Conservation (phyloP, 495 filamentous ascomycete genomes). For the Xylaria castorea region DNA sequence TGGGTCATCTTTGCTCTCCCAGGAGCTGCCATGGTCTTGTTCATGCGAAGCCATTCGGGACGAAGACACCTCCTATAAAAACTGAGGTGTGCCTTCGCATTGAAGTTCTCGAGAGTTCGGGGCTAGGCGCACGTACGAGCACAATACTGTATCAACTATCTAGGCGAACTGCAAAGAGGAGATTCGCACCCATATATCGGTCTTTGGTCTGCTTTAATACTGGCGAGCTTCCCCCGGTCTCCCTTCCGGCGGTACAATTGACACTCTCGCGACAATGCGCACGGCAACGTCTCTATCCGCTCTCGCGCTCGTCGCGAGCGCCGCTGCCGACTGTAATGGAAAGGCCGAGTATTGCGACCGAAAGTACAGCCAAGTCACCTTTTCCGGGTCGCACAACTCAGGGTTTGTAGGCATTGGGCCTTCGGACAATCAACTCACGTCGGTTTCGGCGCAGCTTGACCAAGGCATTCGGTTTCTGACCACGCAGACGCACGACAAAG, state of each 20-base stretch:
- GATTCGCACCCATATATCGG: conserved; percentile 16
- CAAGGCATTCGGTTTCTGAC: conserved; percentile 84
- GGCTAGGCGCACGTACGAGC: background rate
- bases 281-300: conserved; percentile 20
- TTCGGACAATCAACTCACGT: conserved; percentile 71
- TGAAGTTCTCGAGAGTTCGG: background rate
- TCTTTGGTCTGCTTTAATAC: conserved; percentile 18
- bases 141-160: background rate
- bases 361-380: conserved; percentile 78
- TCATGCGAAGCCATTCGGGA: conserved; percentile 11
- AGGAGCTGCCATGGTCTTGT: background rate
- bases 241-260: background rate
- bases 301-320: conserved; percentile 32
- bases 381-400: conserved; percentile 80
- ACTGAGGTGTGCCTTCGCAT: background rate
- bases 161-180: background rate
- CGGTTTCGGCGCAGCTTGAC: conserved; percentile 72
- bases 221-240: background rate
- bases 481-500: conserved; percentile 71
- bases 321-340: conserved; percentile 69
- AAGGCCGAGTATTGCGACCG: conserved; percentile 74
- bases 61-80: conserved; percentile 4
- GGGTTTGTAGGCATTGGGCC: conserved; percentile 69
- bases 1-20: conserved; percentile 9
- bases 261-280: conserved; percentile 31